Conservation (phyloP, 75 land plant genomes). For the Adiantum capillusveneris region DNA sequence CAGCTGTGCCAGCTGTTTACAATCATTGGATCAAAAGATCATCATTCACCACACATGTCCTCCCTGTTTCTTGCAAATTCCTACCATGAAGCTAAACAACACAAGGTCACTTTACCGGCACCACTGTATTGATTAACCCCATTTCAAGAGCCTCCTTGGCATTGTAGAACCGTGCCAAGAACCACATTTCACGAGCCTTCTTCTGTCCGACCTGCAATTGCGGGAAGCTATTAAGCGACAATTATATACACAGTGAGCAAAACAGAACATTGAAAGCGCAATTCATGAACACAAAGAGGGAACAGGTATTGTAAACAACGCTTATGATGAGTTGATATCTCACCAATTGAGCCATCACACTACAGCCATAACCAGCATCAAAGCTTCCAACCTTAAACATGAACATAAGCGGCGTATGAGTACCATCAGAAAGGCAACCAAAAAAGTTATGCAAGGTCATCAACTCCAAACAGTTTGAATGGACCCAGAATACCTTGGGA, state of each 20-base stretch:
- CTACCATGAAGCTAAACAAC: neutral
- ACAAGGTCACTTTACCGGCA: constrained; percentile 43
- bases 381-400: constrained; percentile 82
- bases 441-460: no score
- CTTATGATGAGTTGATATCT: constrained; percentile 2
- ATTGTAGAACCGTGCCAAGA: constrained; percentile 61
- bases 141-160: constrained; percentile 85
- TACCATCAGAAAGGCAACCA: no score
- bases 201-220: constrained; percentile 75
- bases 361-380: constrained; percentile 97
- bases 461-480: no score
- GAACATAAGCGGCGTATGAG: no score
- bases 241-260: no score
- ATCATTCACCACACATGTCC: no score
- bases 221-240: no score
- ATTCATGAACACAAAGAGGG: neutral
- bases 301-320: no score
- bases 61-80: neutral
- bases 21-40: no score
- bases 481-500: constrained; percentile 74
- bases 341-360: constrained; percentile 93
- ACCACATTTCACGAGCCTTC: constrained; percentile 96
- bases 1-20: constrained; percentile 73
- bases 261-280: no score
- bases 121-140: constrained; percentile 90